Base-by-base conservation (phyloP, 2,329 filamentous ascomycete genomes). In the Bipolaris victoriae region DNA sequence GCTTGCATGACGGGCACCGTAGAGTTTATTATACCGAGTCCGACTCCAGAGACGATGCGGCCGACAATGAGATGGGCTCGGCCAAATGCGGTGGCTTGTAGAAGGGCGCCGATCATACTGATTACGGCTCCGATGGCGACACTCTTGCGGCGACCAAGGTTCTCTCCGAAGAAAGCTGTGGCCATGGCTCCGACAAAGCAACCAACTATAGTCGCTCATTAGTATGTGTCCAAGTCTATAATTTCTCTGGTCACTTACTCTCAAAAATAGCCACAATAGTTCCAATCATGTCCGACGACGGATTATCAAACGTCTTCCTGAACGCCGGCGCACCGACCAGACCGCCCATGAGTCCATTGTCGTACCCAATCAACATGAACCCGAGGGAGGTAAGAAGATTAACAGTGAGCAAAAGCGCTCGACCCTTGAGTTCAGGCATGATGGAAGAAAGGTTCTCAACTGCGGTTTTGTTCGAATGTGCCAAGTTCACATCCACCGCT, bases 311-410 rank as follows among this genome's bases (percentile, higher is more conserved):
- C 2, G 61, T 62, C 46, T 39, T 61, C 62, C 9, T 84, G 66
- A 89, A 90, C n/a, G 81, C 79, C 20, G 83, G 78, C 69, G 92
- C 83, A 7, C 88, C 90, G 52, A 92, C 78, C 61, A 92, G 86
- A 24, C 68, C 68, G 4, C 64, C 88, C 82, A 90, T 91, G n/a
- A 90, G 87, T 66, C 89, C 88, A 59, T 78, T 68, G 69, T 91
- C 88, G 86, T 83, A 84, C 31, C 83, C 83, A 58, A 65, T 63
- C 5, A 65, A 37, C 63, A 65, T 65, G 48, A 84, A 81, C 13
- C 63, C 61, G 15, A 64, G 52, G 9, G 61, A 65, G 24, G 61
- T 65, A 29, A 65, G 31, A 24, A 63, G 40, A 55, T 58, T 65
- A 49, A 65, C 49, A 3, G 63, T 63, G 49, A 65, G 55, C 63